Conservation (phyloP, 306 rosid species). For the Macrotyloma uniflorum region DNA sequence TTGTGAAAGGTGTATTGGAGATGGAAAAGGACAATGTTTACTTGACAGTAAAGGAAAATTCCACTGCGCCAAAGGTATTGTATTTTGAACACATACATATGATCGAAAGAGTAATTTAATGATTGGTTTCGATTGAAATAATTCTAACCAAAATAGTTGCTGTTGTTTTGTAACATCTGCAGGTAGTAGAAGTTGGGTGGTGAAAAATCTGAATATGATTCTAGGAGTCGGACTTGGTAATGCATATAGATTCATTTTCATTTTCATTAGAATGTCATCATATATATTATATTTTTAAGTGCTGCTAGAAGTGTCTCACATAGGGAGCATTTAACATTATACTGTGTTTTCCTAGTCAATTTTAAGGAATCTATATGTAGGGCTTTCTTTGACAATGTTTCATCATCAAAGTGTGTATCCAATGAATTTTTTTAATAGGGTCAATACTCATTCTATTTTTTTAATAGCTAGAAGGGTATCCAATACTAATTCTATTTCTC, state of each 20-base stretch:
- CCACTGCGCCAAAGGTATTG: slow-evolving; percentile 36
- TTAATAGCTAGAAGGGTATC: not conserved
- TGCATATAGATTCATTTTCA: not conserved
- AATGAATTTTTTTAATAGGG: no score
- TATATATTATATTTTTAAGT: not conserved
- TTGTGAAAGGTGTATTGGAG: slow-evolving; percentile 20
- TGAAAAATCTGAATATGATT: not conserved
- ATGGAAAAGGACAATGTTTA: slow-evolving; percentile 24
- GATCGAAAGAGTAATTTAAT: not conserved
- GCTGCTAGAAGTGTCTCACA: not conserved
- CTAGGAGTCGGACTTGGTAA: not conserved
- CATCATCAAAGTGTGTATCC: no score
- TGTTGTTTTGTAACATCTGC: not conserved
- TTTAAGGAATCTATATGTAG: no score
- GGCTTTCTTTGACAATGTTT: no score
- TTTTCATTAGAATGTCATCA: not conserved
- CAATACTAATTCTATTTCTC: not conserved
- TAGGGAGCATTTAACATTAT: not conserved
- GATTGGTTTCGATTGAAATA: not conserved
- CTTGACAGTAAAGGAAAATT: not conserved
- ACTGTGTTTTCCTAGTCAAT: no score
- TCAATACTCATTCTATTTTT: no score
- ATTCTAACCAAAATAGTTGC: not conserved
- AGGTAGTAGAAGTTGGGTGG: not conserved
- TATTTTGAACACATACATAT: not conserved